Conservation (phyloP, 805 yeast species). For the Ogataea methanolica region DNA sequence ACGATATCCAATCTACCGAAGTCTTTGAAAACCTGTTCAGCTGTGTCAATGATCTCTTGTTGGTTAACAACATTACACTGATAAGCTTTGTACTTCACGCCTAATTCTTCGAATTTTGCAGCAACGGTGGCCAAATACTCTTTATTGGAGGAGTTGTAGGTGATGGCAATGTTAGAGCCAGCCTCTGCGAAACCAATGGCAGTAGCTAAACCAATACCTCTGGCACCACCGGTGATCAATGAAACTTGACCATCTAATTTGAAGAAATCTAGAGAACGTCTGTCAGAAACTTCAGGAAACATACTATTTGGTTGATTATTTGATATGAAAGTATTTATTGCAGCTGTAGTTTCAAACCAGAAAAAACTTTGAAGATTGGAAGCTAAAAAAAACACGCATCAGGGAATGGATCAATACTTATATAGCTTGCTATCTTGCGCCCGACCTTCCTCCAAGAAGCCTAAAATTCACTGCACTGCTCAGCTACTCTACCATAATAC, state of each 20-base stretch:
- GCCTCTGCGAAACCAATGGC: conserved; percentile 37
- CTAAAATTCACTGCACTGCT: too few relatives aligned
- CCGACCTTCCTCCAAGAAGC: too few relatives aligned
- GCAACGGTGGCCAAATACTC: conserved; percentile 31
- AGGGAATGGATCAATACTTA: too few relatives aligned
- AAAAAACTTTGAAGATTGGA: too few relatives aligned
- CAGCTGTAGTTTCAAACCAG: too few relatives aligned
- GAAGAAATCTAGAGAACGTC: conserved; percentile 25
- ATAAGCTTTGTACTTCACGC: conserved; percentile 10
- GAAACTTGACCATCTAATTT: conserved; percentile 37
- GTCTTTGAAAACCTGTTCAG: conserved; percentile 27
- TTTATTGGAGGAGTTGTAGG: conserved; percentile 32
- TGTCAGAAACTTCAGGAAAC: too few relatives aligned
- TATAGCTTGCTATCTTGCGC: too few relatives aligned
- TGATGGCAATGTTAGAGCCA: conserved; percentile 37
- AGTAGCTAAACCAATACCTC: conserved; percentile 34
- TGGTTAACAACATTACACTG: conserved; percentile 26
- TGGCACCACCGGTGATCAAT: conserved; percentile 35
- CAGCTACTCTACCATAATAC: too few relatives aligned
- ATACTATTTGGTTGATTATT: too few relatives aligned
- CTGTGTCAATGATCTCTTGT: conserved; percentile 25
- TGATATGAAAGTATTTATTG: too few relatives aligned
- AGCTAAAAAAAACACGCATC: too few relatives aligned
- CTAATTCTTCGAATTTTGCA: conserved; percentile 28
- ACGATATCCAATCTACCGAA: conserved; percentile 30